A percentile compares a stretch with the other conserved stretches of the same genome.
Evolutionary conservation across 2,329 filamentous ascomycete species (phyloP).

Genomic region (Exophiala viscosa): DNA sequence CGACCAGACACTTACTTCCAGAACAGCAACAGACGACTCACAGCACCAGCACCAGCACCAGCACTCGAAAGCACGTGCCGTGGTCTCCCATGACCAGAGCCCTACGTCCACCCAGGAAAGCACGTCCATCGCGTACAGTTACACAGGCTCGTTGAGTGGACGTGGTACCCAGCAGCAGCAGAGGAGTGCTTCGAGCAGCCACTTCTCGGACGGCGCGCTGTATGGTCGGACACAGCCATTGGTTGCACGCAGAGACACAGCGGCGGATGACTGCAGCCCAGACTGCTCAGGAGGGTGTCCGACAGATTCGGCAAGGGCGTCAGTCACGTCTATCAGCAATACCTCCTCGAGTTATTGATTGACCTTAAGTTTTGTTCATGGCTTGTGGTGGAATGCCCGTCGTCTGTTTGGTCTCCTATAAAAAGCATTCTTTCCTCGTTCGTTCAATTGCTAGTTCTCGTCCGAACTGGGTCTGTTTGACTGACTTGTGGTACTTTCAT

Average conservation of each 20-base stretch:
- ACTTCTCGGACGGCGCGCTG: slow-evolving; percentile 11
- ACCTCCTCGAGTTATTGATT: slow-evolving; percentile 15
- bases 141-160: slow-evolving; percentile 11
- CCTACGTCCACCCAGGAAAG: slow-evolving; percentile 9
- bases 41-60: slow-evolving; percentile 4
- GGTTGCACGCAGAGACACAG: slow-evolving; percentile 11
- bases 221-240: slow-evolving; percentile 13
- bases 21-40: neutral
- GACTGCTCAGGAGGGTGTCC: slow-evolving; percentile 15
- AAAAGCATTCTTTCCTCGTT: no score
- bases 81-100: slow-evolving; percentile 9
- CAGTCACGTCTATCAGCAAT: slow-evolving; percentile 18
- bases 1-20: neutral
- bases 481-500: no score
- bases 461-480: no score
- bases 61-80: neutral
- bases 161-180: slow-evolving; percentile 13
- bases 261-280: slow-evolving; percentile 18
- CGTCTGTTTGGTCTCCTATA: no score
- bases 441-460: no score
- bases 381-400: no score
- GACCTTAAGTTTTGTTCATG: no score
- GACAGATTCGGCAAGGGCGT: slow-evolving; percentile 17
- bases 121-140: slow-evolving; percentile 8
- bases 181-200: slow-evolving; percentile 8